Conservation (phyloP, 164 flowering plant genomes). For the Magnolia sinica region DNA sequence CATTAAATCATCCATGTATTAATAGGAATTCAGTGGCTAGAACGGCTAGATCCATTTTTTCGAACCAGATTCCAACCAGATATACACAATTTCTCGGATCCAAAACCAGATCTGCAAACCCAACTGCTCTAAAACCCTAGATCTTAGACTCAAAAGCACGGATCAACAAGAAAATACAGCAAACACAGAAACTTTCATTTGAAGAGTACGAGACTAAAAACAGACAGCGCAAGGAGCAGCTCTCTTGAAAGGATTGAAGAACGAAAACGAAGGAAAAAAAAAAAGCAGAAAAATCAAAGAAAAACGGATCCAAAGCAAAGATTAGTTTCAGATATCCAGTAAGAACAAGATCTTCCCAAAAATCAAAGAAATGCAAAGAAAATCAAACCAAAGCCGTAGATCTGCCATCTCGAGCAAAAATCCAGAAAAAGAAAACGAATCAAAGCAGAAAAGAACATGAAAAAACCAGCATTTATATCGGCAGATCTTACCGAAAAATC, state of each 20-base stretch:
- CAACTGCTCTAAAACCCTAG: neutral
- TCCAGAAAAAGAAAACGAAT: too few species aligned
- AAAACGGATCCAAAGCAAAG: neutral
- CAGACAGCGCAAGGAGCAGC: too few species aligned
- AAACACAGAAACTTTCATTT: too few species aligned
- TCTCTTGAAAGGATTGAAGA: too few species aligned
- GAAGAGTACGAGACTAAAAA: too few species aligned
- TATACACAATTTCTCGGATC: neutral
- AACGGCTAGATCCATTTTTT: neutral
- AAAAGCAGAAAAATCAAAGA: neutral
- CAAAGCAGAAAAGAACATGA: neutral
- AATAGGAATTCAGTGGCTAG: neutral
- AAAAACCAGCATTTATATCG: neutral
- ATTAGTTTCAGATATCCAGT: neutral
- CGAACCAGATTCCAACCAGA: conserved; percentile 3
- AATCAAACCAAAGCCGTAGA: neutral
- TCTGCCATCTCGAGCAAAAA: neutral
- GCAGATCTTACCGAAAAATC: neutral
- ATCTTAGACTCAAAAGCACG: neutral
- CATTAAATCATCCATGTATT: neutral
- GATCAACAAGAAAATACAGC: too few species aligned
- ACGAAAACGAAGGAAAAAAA: too few species aligned
- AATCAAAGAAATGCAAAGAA: neutral
- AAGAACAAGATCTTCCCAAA: neutral
- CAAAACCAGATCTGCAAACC: neutral